Evolutionary conservation across 2,329 filamentous ascomycete species (phyloP).

Genomic region (Pseudogymnoascus sp.): DNA sequence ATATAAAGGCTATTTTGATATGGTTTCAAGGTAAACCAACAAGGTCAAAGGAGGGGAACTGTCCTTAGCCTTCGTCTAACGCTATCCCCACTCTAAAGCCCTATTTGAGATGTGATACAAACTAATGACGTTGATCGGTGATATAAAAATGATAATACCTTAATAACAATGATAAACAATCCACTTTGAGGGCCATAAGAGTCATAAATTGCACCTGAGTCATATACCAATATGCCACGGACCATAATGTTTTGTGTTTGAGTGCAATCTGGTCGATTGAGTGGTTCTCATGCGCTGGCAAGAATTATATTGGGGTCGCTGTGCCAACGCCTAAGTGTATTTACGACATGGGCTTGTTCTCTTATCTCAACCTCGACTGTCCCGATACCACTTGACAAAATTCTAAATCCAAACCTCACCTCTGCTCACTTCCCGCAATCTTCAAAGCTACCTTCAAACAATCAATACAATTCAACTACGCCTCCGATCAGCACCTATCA

Average conservation of each 20-base stretch:
- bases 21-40: background rate
- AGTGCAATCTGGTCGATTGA: conserved; percentile 1
- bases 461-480: background rate
- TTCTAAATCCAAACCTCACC: conserved; percentile 5
- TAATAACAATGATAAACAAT: background rate
- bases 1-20: background rate
- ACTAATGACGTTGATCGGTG: conserved; percentile 1
- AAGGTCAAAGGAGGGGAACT: background rate
- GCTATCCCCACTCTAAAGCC: background rate
- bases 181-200: background rate
- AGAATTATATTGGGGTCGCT: background rate
- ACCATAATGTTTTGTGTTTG: conserved; percentile 1
- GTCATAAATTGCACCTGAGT: background rate
- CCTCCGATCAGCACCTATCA: background rate
- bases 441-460: background rate
- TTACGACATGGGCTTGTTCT: background rate
- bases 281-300: conserved; percentile 3
- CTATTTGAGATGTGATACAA: background rate
- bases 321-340: conserved; percentile 6
- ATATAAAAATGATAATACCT: background rate
- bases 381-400: conserved; percentile 4
- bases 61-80: background rate
- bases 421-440: background rate
- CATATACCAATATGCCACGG: background rate
- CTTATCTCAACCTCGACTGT: background rate